Evolutionary conservation across 108 stramenopile genomes (phyloP), one percentile per base, ranked within the genome.

Genomic region (Discostella stelligeroides): DNA sequence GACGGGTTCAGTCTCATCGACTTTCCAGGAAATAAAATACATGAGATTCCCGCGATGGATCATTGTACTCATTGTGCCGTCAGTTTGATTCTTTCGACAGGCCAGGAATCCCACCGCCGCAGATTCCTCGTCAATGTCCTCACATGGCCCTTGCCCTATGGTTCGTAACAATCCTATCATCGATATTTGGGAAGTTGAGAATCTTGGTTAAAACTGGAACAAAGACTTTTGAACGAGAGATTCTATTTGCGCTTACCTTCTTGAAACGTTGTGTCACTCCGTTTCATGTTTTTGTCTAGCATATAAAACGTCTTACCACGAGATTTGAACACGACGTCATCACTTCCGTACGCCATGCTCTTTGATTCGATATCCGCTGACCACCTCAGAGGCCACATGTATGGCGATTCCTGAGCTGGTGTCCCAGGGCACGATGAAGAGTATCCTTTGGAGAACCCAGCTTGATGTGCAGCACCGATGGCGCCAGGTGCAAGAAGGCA

Each of bases 381-480:
- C 84, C 84, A 85, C 23, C 46, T 50, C 57, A 82, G 49, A 13
- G 84, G 84, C 84, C 84, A 85, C 84, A 78, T 77, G 64, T 82
- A 85, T 0, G 81, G 81, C n/a, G 77, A 79, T 34, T 46, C 70
- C 56, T 81, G 66, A 5, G 72, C 79, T n/a, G 84, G 84, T 25
- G 84, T 79, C 12, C 68, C 62, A 21, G 75, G 68, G 41, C 84
- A 84, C n/a, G n/a, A n/a, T n/a, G n/a, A n/a, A n/a, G n/a, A n/a
- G n/a, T n/a, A n/a, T n/a, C n/a, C n/a, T n/a, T n/a, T n/a, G n/a
- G n/a, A n/a, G n/a, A n/a, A 84, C 7, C 64, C 78, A 7, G 79
- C 75, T 63, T 84, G 83, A 43, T 84, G 83, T 23, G 80, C 83
- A n/a, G 83, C 83, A 2, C 83, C 83, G 12, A 79, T 79, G 25